Base-by-base conservation (phyloP, 805 yeast species). In the Tetrapisispora taiwanensis region DNA sequence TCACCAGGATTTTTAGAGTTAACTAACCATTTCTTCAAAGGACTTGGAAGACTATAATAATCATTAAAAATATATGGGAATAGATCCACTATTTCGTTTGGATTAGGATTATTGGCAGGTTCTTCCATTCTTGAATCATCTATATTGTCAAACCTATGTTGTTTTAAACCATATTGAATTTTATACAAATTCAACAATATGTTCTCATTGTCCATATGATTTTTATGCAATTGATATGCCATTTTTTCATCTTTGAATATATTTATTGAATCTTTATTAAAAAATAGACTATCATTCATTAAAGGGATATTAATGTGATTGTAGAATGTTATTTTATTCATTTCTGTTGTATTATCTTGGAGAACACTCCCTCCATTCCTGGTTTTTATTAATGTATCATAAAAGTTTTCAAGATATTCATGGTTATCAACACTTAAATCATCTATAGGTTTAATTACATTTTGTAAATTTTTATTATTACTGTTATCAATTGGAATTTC, bases 391-490 rank as follows among this genome's bases (percentile, higher is more conserved):
- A 28, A 28, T 12, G 7, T 13, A 12, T 28, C 5, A 28, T 28
- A 14, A 10, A 36, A 15, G 24, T 1, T 6, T 33, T 48, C 48
- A n/a, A 33, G 7, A 17, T 36, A 31, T 12, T 27, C 46, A 24
- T 27, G 30, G 9, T 35, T 39, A 7, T 39, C 37, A 7, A 42
- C 8, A 19, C 41, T 48, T 14, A 28, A 46, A 42, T 36, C 42
- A 7, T 6, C 5, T 3, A 28, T 15, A 13, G 19, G 15, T 8
- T 24, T 10, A 7, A 6, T 5, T 12, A 3, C 10, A 20, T 33
- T 13, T 13, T 2, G 15, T 10, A 18, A 10, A 4, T 14, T 27
- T 9, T 20, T 5, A 22, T 6, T 8, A 13, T 18, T 13, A 20
- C n/a, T 34, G 6, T 19, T 19, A 4, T 9, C 6, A 14, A 15